Evolutionary conservation across 306 rosid species (phyloP).

Genomic region (Erythrophleum fordii): DNA sequence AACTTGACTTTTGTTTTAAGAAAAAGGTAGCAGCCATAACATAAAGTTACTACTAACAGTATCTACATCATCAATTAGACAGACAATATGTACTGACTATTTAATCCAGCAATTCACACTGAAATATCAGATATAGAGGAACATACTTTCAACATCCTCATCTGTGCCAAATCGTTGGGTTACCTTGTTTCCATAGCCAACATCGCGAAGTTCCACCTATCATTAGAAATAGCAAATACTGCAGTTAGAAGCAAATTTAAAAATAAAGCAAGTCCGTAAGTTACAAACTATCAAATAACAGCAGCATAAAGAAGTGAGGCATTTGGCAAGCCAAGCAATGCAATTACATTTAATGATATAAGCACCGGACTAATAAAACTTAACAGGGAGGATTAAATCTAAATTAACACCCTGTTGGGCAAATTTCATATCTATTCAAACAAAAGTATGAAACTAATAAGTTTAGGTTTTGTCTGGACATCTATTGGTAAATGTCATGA

Average conservation of each 20-base stretch:
- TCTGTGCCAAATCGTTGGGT: conserved; percentile 70
- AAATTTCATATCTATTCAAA: conserved; percentile 19
- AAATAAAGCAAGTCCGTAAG: conserved; percentile 7
- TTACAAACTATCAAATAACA: conserved; percentile 24
- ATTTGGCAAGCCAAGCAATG: conserved; percentile 14
- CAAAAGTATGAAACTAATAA: background rate
- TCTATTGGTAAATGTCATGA: conserved; percentile 11
- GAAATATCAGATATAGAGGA: conserved; percentile 30
- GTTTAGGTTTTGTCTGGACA: conserved; percentile 2
- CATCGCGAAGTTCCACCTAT: conserved; percentile 93
- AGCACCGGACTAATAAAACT: conserved; percentile 23
- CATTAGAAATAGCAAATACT: conserved; percentile 40
- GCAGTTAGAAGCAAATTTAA: background rate
- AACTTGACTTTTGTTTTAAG: background rate
- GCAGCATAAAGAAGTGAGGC: conserved; percentile 21
- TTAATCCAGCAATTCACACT: conserved; percentile 19
- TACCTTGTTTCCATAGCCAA: conserved; percentile 84
- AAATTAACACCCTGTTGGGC: conserved; percentile 11
- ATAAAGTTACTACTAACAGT: background rate
- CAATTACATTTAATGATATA: conserved; percentile 15
- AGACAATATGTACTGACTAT: conserved; percentile 2
- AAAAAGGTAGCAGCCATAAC: conserved; percentile 7
- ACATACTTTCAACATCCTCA: conserved; percentile 83
- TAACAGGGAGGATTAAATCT: conserved; percentile 22
- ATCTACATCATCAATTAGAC: conserved; percentile 9